Percentiles rank a stretch among this genome's conserved stretches.
phyloP scores from a whole-genome alignment of 148 eudicot genomes.

The Selenicereus undatus region DNA sequence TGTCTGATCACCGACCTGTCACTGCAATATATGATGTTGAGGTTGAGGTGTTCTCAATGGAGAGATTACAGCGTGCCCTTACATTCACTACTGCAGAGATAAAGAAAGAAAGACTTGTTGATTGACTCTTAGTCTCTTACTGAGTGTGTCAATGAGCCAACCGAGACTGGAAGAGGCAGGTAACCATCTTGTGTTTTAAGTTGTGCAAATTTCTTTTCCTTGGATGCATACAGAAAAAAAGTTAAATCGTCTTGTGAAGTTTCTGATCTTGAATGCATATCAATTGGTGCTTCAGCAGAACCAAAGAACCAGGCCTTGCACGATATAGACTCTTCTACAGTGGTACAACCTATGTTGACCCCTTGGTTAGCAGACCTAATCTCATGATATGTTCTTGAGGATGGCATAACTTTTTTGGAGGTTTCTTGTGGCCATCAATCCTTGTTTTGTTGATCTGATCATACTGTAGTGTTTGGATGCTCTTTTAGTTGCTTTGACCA shows the following conservation, averaged over 20 bases:
- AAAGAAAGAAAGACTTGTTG: slow-evolving; percentile 43
- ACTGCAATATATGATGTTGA: slow-evolving; percentile 67
- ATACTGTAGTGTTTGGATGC: background rate
- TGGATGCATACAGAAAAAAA: background rate
- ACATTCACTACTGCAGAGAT: slow-evolving; percentile 81
- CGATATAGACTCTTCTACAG: background rate
- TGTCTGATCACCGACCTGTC: slow-evolving; percentile 97
- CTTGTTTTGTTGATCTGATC: background rate
- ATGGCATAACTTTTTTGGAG: background rate
- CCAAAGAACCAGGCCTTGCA: background rate
- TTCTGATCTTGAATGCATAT: background rate
- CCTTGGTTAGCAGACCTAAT: background rate
- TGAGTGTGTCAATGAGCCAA: slow-evolving; percentile 31
- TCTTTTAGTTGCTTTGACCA: background rate
- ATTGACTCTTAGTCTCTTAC: slow-evolving; percentile 29
- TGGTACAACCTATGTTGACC: background rate
- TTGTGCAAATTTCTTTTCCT: background rate
- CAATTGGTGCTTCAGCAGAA: background rate
- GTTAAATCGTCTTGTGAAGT: background rate
- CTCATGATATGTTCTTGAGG: background rate
- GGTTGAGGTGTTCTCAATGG: slow-evolving; percentile 71
- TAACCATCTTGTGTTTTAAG: background rate
- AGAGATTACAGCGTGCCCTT: slow-evolving; percentile 80
- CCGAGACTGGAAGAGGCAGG: slow-evolving; percentile 48
- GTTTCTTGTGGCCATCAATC: background rate